Conservation (phyloP, 78 protist species). For the Tieghemostelium lacteum region DNA sequence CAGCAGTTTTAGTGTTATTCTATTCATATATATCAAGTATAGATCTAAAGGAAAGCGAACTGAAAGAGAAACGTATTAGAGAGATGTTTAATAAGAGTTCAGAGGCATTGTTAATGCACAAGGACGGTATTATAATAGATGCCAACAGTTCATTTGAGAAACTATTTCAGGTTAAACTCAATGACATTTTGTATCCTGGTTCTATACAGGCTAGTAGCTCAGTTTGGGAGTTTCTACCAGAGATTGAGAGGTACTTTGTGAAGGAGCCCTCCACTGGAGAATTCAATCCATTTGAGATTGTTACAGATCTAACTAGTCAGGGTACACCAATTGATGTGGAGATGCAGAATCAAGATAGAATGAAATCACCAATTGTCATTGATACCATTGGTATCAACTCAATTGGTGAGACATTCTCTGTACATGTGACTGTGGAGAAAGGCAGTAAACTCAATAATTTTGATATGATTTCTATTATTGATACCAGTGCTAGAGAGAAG, state of each 20-base stretch:
- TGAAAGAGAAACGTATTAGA: conserved; percentile 49
- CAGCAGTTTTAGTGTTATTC: conserved; percentile 29
- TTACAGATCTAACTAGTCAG: neutral
- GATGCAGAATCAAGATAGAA: neutral
- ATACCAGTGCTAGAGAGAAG: conserved; percentile 47
- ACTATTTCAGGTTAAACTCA: conserved; percentile 40
- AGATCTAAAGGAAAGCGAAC: conserved; percentile 29
- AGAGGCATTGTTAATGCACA: conserved; percentile 52
- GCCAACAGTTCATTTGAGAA: conserved; percentile 67
- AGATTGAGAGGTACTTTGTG: conserved; percentile 11
- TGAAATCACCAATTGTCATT: conserved; percentile 9
- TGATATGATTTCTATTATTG: conserved; percentile 54
- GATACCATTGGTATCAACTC: conserved; percentile 61
- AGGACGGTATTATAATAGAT: conserved; percentile 47
- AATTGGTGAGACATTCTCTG: conserved; percentile 42
- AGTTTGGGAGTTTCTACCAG: conserved; percentile 74
- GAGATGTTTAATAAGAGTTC: conserved; percentile 49
- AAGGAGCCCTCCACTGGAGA: neutral
- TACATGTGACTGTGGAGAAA: conserved; percentile 13
- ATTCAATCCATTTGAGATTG: neutral
- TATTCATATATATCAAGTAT: conserved; percentile 16
- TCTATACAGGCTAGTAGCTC: conserved; percentile 16
- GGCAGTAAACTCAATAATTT: conserved; percentile 6
- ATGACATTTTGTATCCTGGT: conserved; percentile 4
- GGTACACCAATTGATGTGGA: neutral